These are phyloP conservation scores for Trichoderma virens DNA, from an alignment of 495 filamentous ascomycete species.

Conservation along the genomic window DNA sequence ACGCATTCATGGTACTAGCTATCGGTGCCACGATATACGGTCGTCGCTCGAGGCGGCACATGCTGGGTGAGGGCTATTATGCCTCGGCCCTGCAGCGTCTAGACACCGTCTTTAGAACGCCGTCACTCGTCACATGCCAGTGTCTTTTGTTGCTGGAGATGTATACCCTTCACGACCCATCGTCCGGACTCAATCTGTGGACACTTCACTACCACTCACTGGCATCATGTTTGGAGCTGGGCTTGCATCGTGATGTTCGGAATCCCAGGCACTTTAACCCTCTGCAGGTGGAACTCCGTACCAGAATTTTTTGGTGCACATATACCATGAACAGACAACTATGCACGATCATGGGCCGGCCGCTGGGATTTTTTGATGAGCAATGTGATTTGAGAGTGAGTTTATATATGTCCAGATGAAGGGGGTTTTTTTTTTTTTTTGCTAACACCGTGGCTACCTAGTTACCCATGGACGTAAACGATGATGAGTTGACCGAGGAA, in stretches of 20 bases:
- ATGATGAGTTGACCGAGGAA: not conserved
- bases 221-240: not conserved
- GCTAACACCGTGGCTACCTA: not conserved
- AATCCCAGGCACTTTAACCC: not conserved
- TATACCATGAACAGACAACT: not conserved
- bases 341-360: not conserved
- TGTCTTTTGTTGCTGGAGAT: not conserved
- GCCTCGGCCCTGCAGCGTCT: not conserved
- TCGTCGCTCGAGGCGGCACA: not conserved
- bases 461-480: not conserved
- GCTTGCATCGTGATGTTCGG: not conserved
- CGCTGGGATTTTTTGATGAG: conserved; percentile 1
- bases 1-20: not conserved
- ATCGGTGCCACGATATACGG: not conserved
- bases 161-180: not conserved
- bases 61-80: conserved; percentile 3
- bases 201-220: conserved; percentile 1
- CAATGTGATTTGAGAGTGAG: conserved; percentile 1
- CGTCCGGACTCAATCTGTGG: not conserved
- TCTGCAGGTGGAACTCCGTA: not conserved
- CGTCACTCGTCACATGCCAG: not conserved
- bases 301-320: not conserved
- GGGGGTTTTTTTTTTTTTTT: not conserved
- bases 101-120: not conserved
- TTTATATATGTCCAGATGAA: not conserved